Percentiles rank a stretch among this genome's conserved stretches.
These are phyloP conservation scores for Podila minutissima DNA, from an alignment of 192 early-diverging fungal species.

Conservation along the genomic window DNA sequence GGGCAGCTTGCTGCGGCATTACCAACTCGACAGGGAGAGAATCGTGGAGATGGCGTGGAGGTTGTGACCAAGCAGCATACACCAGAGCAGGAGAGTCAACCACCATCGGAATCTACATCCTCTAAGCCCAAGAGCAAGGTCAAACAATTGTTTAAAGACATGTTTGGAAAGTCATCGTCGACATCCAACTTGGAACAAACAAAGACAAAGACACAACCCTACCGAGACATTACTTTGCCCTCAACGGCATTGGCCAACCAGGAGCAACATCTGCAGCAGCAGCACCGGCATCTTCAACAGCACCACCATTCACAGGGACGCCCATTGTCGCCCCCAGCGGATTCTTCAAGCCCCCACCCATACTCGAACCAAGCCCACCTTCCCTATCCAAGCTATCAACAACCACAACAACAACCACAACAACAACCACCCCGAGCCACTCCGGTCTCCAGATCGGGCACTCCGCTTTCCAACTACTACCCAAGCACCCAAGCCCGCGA, in stretches of 20 bases:
- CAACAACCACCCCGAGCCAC: slow-evolving; percentile 1
- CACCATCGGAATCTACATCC: not conserved
- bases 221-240: slow-evolving; percentile 38
- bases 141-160: slow-evolving; percentile 33
- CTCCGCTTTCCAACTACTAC: slow-evolving; percentile 24
- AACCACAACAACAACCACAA: not conserved
- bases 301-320: not conserved
- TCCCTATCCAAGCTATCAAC: not conserved
- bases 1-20: slow-evolving; percentile 2
- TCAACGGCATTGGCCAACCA: slow-evolving; percentile 16
- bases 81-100: not conserved
- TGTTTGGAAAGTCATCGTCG: slow-evolving; percentile 20
- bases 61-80: not conserved
- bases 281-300: slow-evolving; percentile 4
- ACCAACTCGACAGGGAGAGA: not conserved
- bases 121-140: slow-evolving; percentile 13
- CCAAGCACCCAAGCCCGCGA: slow-evolving; percentile 12
- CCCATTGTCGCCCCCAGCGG: not conserved
- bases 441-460: slow-evolving; percentile 22
- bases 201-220: slow-evolving; percentile 27
- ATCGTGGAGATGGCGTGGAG: not conserved
- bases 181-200: not conserved
- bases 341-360: not conserved
- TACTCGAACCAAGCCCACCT: not conserved
- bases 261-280: not conserved